phyloP scores from a whole-genome alignment of 192 early-diverging fungal species.

The Coemansia sp. region DNA sequence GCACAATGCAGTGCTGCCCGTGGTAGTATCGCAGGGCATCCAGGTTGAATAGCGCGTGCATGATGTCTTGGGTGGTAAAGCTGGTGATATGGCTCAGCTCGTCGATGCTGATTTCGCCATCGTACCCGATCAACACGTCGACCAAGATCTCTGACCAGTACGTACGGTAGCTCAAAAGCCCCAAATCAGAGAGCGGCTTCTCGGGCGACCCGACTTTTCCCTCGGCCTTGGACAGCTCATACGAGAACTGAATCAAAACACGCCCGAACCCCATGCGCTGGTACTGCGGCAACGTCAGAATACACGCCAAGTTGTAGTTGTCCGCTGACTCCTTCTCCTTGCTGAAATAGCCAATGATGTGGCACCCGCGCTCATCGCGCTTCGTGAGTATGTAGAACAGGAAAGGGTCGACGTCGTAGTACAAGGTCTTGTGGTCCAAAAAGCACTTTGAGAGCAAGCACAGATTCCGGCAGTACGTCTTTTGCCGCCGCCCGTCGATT shows the following conservation, averaged over 20 bases:
- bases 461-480: conserved; percentile 91
- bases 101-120: conserved; percentile 83
- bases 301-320: conserved; percentile 98
- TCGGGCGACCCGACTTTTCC: conserved; percentile 94
- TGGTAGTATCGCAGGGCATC: conserved; percentile 90
- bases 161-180: conserved; percentile 88
- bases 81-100: conserved; percentile 83
- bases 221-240: conserved; percentile 93
- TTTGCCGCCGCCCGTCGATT: conserved; percentile 94
- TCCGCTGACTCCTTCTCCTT: conserved; percentile 98
- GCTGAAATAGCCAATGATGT: conserved; percentile 97
- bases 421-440: conserved; percentile 98
- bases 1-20: conserved; percentile 83
- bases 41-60: conserved; percentile 85
- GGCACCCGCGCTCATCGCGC: conserved; percentile 81
- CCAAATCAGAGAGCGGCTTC: conserved; percentile 97
- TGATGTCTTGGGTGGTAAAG: conserved; percentile 86
- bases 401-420: conserved; percentile 98
- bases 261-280: conserved; percentile 96
- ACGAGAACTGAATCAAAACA: conserved; percentile 93
- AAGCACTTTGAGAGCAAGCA: conserved; percentile 96
- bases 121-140: conserved; percentile 65
- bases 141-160: conserved; percentile 94
- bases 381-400: conserved; percentile 94
- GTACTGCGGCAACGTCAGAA: conserved; percentile 94